Evolutionary conservation across 2,329 filamentous ascomycete species (phyloP).

Genomic region (Delphinella strobiligena): DNA sequence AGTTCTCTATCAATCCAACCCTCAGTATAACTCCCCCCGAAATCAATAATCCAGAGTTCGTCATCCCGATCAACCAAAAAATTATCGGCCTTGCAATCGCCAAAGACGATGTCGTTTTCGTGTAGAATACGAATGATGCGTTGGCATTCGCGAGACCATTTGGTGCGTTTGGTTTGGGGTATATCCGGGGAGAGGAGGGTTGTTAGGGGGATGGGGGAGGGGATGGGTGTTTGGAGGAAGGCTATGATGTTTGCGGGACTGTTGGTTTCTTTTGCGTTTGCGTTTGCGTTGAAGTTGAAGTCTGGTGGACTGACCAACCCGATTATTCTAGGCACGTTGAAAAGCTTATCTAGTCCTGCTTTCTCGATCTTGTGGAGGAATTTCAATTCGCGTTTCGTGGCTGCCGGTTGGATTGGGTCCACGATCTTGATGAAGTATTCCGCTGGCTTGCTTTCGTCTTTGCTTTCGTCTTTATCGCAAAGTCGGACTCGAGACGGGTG

Average conservation of each 20-base stretch:
- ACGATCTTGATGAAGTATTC: constrained; percentile 22
- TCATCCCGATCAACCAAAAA: constrained; percentile 26
- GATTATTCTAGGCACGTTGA: constrained; percentile 18
- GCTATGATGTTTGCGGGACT: constrained; percentile 17
- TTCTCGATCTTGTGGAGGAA: constrained; percentile 18
- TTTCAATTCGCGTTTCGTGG: constrained; percentile 22
- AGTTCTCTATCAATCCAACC: constrained; percentile 26
- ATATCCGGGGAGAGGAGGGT: constrained; percentile 18
- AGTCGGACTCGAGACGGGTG: constrained; percentile 15
- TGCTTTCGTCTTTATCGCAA: constrained; percentile 2
- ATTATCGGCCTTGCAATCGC: constrained; percentile 29
- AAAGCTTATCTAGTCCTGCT: constrained; percentile 16
- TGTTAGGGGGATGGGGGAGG: constrained; percentile 19
- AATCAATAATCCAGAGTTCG: constrained; percentile 27
- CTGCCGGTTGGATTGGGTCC: constrained; percentile 17
- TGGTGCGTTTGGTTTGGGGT: constrained; percentile 17
- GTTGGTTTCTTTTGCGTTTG: constrained; percentile 1
- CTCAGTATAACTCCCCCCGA: constrained; percentile 25
- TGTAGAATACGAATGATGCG: constrained; percentile 20
- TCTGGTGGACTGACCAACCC: constrained; percentile 19
- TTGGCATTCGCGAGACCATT: constrained; percentile 19
- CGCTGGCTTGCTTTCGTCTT: too few species aligned
- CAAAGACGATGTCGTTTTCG: constrained; percentile 23
- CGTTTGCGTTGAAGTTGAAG: constrained; percentile 9
- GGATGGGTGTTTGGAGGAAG: constrained; percentile 22